Evolutionary conservation across 306 rosid genomes (phyloP).

Genomic region (Lablab purpureus): DNA sequence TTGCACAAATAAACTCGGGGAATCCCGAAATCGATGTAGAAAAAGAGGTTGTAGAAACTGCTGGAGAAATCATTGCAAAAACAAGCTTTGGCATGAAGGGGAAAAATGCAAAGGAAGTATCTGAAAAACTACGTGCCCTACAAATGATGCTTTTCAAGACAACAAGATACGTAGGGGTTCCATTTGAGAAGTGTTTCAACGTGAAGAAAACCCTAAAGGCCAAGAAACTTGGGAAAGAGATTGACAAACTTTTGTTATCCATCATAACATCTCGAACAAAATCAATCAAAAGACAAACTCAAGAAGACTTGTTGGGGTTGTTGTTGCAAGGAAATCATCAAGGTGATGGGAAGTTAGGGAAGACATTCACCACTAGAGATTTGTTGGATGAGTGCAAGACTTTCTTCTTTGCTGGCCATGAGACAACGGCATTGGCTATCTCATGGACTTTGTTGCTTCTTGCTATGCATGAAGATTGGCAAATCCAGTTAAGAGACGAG

Average conservation of each 20-base stretch:
- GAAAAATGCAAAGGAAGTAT: constrained; percentile 55
- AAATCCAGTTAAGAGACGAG: constrained; percentile 66
- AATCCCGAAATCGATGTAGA: constrained; percentile 67
- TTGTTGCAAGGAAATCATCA: constrained; percentile 58
- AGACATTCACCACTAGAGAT: constrained; percentile 53
- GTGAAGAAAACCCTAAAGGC: constrained; percentile 63
- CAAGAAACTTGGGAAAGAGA: constrained; percentile 69
- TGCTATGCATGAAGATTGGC: constrained; percentile 75
- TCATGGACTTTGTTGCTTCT: constrained; percentile 83
- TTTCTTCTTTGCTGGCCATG: constrained; percentile 90
- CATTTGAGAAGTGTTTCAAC: constrained; percentile 60
- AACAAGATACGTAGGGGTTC: constrained; percentile 81
- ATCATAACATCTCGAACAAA: constrained; percentile 53
- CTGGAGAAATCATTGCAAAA: constrained; percentile 83
- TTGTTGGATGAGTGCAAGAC: constrained; percentile 90
- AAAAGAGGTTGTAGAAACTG: constrained; percentile 58
- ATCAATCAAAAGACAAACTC: constrained; percentile 19
- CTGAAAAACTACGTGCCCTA: constrained; percentile 61
- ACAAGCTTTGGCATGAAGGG: constrained; percentile 78
- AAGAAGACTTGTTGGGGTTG: constrained; percentile 64
- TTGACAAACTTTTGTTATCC: constrained; percentile 55
- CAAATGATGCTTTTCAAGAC: constrained; percentile 73
- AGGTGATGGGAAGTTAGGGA: constrained; percentile 45
- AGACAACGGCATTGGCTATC: constrained; percentile 91
- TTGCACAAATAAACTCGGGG: constrained; percentile 54